phyloP scores from a whole-genome alignment of 2,329 filamentous ascomycete species.

The Chalara sp. region DNA sequence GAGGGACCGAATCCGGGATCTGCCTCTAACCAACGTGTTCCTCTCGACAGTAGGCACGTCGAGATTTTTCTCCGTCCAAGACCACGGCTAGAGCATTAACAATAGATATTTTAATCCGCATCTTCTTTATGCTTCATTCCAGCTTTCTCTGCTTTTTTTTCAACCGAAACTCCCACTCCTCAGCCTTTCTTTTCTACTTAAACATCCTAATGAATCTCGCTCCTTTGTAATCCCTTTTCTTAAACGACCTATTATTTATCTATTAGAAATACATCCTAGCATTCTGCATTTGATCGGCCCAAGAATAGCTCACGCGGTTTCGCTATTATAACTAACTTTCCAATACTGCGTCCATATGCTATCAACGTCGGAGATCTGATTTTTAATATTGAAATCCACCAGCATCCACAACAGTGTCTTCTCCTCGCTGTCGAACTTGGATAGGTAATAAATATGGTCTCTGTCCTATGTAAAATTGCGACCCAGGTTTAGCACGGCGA shows the following conservation, averaged over 20 bases:
- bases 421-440: background rate
- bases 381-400: conserved; percentile 1
- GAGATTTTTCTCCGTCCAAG: no score
- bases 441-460: conserved; percentile 1
- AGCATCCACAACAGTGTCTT: background rate
- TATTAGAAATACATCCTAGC: background rate
- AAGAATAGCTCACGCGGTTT: background rate
- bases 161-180: conserved; percentile 1
- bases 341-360: conserved; percentile 2
- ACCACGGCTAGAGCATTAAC: no score
- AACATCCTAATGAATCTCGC: background rate
- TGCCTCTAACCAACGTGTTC: no score
- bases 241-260: background rate
- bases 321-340: background rate
- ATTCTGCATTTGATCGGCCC: background rate
- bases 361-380: background rate
- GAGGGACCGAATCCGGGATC: no score
- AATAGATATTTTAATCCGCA: no score
- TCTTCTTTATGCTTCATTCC: no score
- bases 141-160: no score
- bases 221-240: background rate
- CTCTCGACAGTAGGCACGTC: no score
- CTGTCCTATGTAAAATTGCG: background rate
- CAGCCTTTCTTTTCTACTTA: background rate
- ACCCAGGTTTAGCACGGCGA: conserved; percentile 1